Conservation (phyloP, 441 rosid species). For the Adansonia madagascariensis region DNA sequence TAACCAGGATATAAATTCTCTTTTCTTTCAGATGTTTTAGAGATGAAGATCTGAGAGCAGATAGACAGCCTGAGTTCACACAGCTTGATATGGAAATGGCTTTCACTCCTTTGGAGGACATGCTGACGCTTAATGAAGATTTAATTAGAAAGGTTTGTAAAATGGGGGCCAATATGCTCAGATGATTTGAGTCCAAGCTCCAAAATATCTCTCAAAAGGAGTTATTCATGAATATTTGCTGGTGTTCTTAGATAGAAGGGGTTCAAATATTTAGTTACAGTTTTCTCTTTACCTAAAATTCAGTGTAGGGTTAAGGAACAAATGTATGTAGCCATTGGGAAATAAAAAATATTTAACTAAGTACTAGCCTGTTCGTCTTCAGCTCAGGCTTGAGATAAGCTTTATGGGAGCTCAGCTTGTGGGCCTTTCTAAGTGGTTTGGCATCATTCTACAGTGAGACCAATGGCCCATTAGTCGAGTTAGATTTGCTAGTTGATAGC, state of each 20-base stretch:
- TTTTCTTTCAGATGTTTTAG: slow-evolving; percentile 74
- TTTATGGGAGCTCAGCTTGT: slow-evolving; percentile 11
- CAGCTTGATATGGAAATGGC: slow-evolving; percentile 98
- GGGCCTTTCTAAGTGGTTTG: slow-evolving; percentile 8
- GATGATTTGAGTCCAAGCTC: slow-evolving; percentile 8
- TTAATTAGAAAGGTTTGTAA: slow-evolving; percentile 76
- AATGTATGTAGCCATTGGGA: neutral
- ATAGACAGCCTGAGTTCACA: slow-evolving; percentile 97
- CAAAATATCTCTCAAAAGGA: slow-evolving; percentile 3
- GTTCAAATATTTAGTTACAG: slow-evolving; percentile 6
- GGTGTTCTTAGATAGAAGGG: neutral
- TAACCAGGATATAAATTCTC: slow-evolving; percentile 2
- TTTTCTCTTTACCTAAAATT: slow-evolving; percentile 1
- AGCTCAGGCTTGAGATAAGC: slow-evolving; percentile 2
- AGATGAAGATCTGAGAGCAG: slow-evolving; percentile 98
- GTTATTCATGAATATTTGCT: slow-evolving; percentile 10
- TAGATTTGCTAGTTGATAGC: neutral
- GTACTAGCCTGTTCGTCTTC: neutral
- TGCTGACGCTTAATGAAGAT: slow-evolving; percentile 87
- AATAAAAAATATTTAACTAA: neutral
- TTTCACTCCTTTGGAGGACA: slow-evolving; percentile 86
- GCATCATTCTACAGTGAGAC: neutral
- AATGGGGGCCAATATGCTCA: slow-evolving; percentile 11
- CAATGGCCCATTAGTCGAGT: neutral
- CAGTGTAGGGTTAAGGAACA: neutral